These are phyloP conservation scores for Stellera chamaejasme DNA, from an alignment of 345 rosid species.

Conservation along the genomic window DNA sequence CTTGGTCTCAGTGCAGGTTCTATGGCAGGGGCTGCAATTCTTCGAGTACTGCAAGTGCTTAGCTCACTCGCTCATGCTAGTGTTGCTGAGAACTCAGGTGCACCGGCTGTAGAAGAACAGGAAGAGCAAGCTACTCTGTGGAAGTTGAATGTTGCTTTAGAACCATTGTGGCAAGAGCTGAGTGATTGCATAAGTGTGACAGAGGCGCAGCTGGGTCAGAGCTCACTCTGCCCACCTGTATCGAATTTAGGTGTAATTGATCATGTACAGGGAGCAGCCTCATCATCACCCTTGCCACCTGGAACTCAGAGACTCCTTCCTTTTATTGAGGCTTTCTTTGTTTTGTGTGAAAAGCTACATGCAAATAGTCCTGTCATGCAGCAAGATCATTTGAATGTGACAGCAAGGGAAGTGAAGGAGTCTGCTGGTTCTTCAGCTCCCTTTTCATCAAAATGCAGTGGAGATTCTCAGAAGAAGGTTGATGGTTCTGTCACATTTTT, in stretches of 20 bases:
- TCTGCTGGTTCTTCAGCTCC: conserved; percentile 49
- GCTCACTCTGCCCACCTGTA: conserved; percentile 29
- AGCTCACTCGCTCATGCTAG: conserved; percentile 49
- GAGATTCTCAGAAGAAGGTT: conserved; percentile 57
- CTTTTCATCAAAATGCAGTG: conserved; percentile 21
- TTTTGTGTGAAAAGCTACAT: conserved; percentile 85
- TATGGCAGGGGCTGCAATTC: conserved; percentile 90
- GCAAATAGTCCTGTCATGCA: conserved; percentile 41
- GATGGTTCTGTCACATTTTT: conserved; percentile 77
- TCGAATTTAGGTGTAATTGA: conserved; percentile 45
- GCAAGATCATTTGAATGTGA: conserved; percentile 59
- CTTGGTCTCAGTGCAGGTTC: conserved; percentile 79
- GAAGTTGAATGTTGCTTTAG: conserved; percentile 65
- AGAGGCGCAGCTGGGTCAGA: conserved; percentile 76
- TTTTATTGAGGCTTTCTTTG: conserved; percentile 93
- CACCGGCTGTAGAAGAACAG: conserved; percentile 37
- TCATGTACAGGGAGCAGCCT: conserved; percentile 48
- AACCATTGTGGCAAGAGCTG: conserved; percentile 90
- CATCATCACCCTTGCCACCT: conserved; percentile 76
- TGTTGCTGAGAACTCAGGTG: conserved; percentile 28
- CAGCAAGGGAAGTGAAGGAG: conserved; percentile 82
- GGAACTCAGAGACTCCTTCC: conserved; percentile 93
- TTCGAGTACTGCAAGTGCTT: conserved; percentile 84
- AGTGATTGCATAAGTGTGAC: conserved; percentile 83
- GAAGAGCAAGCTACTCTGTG: conserved; percentile 69